These are phyloP conservation scores for Umbelopsis isabellina DNA, from an alignment of 192 early-diverging fungal genomes.

Conservation along the genomic window DNA sequence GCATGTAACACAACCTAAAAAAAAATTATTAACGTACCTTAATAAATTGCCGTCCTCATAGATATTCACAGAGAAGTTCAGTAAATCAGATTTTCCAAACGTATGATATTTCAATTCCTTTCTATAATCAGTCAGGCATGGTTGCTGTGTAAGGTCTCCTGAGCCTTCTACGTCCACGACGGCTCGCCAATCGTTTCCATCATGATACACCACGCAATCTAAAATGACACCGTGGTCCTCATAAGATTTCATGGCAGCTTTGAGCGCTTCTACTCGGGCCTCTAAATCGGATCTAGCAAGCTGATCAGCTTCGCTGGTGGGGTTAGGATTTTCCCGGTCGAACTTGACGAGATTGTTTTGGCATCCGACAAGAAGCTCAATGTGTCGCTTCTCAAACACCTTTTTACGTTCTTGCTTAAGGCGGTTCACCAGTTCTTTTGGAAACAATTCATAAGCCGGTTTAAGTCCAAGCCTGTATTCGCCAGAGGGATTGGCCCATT, in stretches of 20 bases:
- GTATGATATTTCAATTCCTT: slow-evolving; percentile 71
- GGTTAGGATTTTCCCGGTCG: slow-evolving; percentile 42
- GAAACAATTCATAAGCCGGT: slow-evolving; percentile 76
- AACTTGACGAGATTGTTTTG: slow-evolving; percentile 53
- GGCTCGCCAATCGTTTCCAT: slow-evolving; percentile 88
- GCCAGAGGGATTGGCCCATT: slow-evolving; percentile 80
- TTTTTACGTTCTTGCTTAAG: slow-evolving; percentile 54
- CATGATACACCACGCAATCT: slow-evolving; percentile 87
- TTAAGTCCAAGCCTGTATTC: slow-evolving; percentile 89
- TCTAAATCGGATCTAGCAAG: slow-evolving; percentile 61
- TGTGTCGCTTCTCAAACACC: slow-evolving; percentile 54
- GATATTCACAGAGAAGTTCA: slow-evolving; percentile 93
- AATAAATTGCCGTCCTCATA: slow-evolving; percentile 81
- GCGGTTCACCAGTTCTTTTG: slow-evolving; percentile 51
- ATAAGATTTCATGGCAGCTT: slow-evolving; percentile 60
- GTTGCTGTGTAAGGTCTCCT: slow-evolving; percentile 72
- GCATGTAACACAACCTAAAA: background rate
- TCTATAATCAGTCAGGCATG: slow-evolving; percentile 73
- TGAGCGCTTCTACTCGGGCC: slow-evolving; percentile 67
- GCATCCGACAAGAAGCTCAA: slow-evolving; percentile 44
- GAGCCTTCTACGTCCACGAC: slow-evolving; percentile 75
- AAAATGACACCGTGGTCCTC: slow-evolving; percentile 78
- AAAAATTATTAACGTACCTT: slow-evolving; percentile 47
- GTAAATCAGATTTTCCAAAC: slow-evolving; percentile 77
- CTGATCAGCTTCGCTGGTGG: slow-evolving; percentile 43